phyloP scores from a whole-genome alignment of 768 basidiomycete genomes.

The Boletus tylopilopsis region DNA sequence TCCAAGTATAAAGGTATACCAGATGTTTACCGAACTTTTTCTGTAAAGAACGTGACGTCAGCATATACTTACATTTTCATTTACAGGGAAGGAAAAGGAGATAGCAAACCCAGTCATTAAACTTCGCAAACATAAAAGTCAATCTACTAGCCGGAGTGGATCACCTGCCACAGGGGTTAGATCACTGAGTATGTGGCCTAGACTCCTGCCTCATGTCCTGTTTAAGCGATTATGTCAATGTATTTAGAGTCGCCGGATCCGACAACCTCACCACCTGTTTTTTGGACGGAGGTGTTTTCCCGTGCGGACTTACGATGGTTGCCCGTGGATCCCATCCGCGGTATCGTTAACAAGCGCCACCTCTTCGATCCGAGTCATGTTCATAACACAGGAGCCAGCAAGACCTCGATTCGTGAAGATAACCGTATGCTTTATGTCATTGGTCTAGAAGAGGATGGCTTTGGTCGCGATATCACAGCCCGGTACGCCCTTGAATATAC shows the following conservation, averaged over 20 bases:
- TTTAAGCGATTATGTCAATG: conserved; percentile 23
- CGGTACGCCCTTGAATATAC: conserved; percentile 82
- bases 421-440: conserved; percentile 93
- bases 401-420: conserved; percentile 37
- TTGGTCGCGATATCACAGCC: conserved; percentile 85
- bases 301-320: conserved; percentile 90
- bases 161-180: conserved; percentile 16
- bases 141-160: conserved; percentile 42
- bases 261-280: conserved; percentile 70
- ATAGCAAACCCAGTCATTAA: conserved; percentile 53
- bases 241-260: conserved; percentile 42
- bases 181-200: conserved; percentile 16
- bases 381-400: conserved; percentile 16
- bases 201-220: conserved; percentile 10
- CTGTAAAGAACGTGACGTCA: conserved; percentile 1
- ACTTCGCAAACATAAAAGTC: conserved; percentile 53
- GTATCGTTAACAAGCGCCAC: conserved; percentile 74
- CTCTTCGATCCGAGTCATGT: conserved; percentile 67
- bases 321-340: conserved; percentile 85
- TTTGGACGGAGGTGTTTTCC: conserved; percentile 98
- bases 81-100: conserved; percentile 54
- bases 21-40: conserved; percentile 2
- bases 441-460: conserved; percentile 93
- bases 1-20: conserved; percentile 33
- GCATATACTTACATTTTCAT: conserved; percentile 7